phyloP scores from a whole-genome alignment of 192 early-diverging fungal species.

The Linderina pennispora region DNA sequence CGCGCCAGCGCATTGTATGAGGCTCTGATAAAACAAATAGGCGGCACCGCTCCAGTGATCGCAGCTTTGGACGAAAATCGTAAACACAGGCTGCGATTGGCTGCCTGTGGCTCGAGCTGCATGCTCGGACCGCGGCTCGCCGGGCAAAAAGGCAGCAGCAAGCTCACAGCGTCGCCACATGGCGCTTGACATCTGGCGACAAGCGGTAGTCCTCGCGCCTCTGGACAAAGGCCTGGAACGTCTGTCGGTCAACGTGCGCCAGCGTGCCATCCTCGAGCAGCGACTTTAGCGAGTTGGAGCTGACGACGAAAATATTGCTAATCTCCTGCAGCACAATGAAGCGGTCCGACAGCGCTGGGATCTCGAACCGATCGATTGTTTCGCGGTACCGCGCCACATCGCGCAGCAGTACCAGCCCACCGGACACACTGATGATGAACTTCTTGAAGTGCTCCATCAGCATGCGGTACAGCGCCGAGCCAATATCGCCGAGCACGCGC shows the following conservation, averaged over 20 bases:
- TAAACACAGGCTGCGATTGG: too few relatives aligned
- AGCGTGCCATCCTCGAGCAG: conserved; percentile 83
- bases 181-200: too few relatives aligned
- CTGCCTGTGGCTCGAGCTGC: too few relatives aligned
- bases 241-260: conserved; percentile 68
- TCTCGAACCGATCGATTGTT: conserved; percentile 66
- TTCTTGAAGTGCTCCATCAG: conserved; percentile 92
- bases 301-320: conserved; percentile 88
- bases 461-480: conserved; percentile 72
- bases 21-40: too few relatives aligned
- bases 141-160: too few relatives aligned
- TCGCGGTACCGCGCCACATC: conserved; percentile 95
- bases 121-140: too few relatives aligned
- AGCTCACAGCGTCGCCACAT: too few relatives aligned
- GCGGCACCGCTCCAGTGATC: too few relatives aligned
- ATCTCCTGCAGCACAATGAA: conserved; percentile 90
- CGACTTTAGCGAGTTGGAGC: conserved; percentile 83
- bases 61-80: too few relatives aligned
- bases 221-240: conserved; percentile 81
- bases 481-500: conserved; percentile 71
- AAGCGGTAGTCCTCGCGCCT: conserved; percentile 82
- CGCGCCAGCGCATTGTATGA: too few relatives aligned
- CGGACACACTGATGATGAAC: conserved; percentile 75
- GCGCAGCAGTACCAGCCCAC: conserved; percentile 84
- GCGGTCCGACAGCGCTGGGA: conserved; percentile 68